These are phyloP conservation scores for Capillidium rhysosporum DNA, from an alignment of 371 early-diverging fungal genomes.

Conservation along the genomic window DNA sequence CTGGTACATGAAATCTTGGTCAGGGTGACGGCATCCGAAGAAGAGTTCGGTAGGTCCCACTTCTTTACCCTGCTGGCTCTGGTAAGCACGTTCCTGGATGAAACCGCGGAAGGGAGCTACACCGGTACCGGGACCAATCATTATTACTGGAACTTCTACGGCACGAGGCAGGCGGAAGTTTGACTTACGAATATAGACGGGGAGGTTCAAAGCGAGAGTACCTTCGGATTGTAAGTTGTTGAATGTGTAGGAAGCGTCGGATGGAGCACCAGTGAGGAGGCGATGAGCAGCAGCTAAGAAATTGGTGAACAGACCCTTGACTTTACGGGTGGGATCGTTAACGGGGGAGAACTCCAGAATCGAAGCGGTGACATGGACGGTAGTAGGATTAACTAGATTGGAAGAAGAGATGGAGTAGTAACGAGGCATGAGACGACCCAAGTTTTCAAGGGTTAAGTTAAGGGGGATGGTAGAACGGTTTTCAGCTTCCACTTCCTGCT, in stretches of 20 bases:
- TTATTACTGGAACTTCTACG: slow-evolving; percentile 62
- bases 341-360: slow-evolving; percentile 55
- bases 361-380: slow-evolving; percentile 66
- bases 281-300: slow-evolving; percentile 21
- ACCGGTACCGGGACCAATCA: slow-evolving; percentile 97
- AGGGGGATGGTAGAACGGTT: slow-evolving; percentile 26
- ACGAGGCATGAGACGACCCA: slow-evolving; percentile 67
- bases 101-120: slow-evolving; percentile 96
- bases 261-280: background rate
- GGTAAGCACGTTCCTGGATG: slow-evolving; percentile 62
- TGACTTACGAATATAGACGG: slow-evolving; percentile 71
- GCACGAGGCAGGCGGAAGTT: slow-evolving; percentile 74
- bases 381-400: slow-evolving; percentile 38
- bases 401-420: slow-evolving; percentile 91
- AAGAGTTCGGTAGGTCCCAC: slow-evolving; percentile 74
- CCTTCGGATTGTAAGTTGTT: slow-evolving; percentile 13
- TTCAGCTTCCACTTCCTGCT: slow-evolving; percentile 10
- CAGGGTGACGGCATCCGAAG: slow-evolving; percentile 75
- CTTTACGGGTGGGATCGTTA: slow-evolving; percentile 21
- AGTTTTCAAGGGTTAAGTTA: slow-evolving; percentile 50
- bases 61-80: slow-evolving; percentile 25
- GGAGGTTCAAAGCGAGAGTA: slow-evolving; percentile 24
- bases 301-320: slow-evolving; percentile 60
- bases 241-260: slow-evolving; percentile 10
- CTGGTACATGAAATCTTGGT: slow-evolving; percentile 69